Evolutionary conservation across 23 red algal genomes (phyloP).

Genomic region (Gracilaria domingensis): DNA sequence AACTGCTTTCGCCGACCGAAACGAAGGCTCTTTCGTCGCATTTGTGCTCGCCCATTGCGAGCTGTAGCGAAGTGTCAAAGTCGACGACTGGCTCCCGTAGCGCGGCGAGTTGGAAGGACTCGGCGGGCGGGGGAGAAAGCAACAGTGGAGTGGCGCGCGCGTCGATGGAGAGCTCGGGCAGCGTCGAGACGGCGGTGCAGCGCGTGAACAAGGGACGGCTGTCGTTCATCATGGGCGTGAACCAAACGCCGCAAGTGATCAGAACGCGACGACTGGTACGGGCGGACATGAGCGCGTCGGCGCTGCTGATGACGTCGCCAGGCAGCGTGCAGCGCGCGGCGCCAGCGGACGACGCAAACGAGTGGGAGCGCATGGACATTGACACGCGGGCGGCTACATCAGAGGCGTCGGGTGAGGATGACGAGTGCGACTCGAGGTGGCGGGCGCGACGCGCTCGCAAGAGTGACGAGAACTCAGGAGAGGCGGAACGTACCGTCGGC

Average conservation of each 20-base stretch:
- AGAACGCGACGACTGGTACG: background rate
- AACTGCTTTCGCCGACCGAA: background rate
- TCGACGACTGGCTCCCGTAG: too few relatives aligned
- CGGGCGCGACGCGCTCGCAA: too few relatives aligned
- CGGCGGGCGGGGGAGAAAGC: background rate
- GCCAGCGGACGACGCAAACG: too few relatives aligned
- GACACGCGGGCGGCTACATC: background rate
- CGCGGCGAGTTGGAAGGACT: too few relatives aligned
- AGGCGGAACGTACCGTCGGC: too few relatives aligned
- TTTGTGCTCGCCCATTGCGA: background rate
- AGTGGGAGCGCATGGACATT: background rate
- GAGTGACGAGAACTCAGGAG: too few relatives aligned
- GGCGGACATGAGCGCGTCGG: constrained; percentile 10
- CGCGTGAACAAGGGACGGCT: constrained; percentile 24
- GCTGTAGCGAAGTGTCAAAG: background rate
- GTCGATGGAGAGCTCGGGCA: background rate
- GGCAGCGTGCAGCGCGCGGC: background rate
- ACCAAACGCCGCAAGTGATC: constrained; percentile 18
- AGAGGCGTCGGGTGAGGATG: too few relatives aligned
- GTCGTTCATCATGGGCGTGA: constrained; percentile 37
- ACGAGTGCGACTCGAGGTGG: too few relatives aligned
- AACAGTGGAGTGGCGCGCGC: background rate
- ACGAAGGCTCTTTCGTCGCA: background rate
- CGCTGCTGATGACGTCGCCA: background rate
- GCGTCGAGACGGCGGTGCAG: background rate